Evolutionary conservation across 345 rosid genomes (phyloP).

Genomic region (Eucalyptus cladocalyx): DNA sequence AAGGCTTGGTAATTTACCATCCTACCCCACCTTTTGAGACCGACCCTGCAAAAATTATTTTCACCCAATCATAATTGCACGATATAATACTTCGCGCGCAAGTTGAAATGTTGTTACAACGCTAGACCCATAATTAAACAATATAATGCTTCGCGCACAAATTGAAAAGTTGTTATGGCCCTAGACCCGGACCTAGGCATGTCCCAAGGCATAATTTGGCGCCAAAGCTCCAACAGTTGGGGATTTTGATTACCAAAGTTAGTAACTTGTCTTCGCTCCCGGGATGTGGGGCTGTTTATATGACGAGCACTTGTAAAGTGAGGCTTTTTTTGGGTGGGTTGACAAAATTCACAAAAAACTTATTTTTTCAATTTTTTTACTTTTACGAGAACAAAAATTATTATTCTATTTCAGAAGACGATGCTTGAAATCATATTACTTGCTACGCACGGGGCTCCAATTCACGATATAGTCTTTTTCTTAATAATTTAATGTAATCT

Average conservation of each 20-base stretch:
- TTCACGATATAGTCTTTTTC: too few relatives aligned
- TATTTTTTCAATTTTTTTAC: too few relatives aligned
- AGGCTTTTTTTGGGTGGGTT: too few relatives aligned
- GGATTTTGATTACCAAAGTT: fast-evolving
- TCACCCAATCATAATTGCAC: neutral
- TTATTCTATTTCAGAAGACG: too few relatives aligned
- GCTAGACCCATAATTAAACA: neutral
- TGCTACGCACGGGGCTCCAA: too few relatives aligned
- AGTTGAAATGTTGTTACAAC: fast-evolving
- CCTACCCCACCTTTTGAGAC: neutral
- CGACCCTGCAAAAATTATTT: too few relatives aligned
- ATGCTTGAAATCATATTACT: too few relatives aligned
- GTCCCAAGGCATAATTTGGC: neutral
- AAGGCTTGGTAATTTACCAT: neutral
- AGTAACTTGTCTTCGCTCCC: fast-evolving
- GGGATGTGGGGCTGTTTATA: neutral
- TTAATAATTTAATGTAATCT: too few relatives aligned
- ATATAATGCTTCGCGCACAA: neutral
- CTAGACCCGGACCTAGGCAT: fast-evolving
- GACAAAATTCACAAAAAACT: too few relatives aligned
- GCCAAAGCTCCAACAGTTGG: neutral
- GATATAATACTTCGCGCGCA: fast-evolving
- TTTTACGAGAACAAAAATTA: too few relatives aligned
- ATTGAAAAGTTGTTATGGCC: neutral
- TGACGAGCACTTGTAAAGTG: fast-evolving